These are phyloP conservation scores for Butyriboletus regius DNA, from an alignment of 1,284 basidiomycete genomes.

Conservation along the genomic window DNA sequence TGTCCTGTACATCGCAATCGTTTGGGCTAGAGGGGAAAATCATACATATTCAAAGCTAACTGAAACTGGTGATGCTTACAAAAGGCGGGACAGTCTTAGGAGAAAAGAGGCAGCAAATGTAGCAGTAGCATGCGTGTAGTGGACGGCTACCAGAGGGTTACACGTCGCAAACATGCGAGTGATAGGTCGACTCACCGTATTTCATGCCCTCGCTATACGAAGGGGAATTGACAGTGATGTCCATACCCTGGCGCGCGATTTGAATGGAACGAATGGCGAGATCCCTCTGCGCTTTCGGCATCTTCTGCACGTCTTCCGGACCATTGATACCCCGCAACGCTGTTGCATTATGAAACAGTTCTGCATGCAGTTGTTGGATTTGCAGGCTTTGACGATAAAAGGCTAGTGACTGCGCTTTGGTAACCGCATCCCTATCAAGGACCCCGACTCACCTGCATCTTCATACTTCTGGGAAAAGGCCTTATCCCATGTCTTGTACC, in stretches of 20 bases:
- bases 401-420: conserved; percentile 35
- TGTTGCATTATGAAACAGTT: conserved; percentile 73
- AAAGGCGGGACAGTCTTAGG: conserved; percentile 75
- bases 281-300: conserved; percentile 62
- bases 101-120: conserved; percentile 87
- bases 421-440: not conserved
- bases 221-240: conserved; percentile 68
- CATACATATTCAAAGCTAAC: not conserved
- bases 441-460: conserved; percentile 53
- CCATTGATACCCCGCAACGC: conserved; percentile 69
- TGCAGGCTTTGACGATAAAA: conserved; percentile 79
- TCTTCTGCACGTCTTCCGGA: conserved; percentile 68
- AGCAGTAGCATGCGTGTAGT: conserved; percentile 84
- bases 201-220: conserved; percentile 84
- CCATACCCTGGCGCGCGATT: conserved; percentile 61
- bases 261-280: conserved; percentile 65
- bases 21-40: conserved; percentile 51
- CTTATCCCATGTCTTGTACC: conserved; percentile 72
- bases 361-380: conserved; percentile 71
- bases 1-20: conserved; percentile 71
- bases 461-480: conserved; percentile 75
- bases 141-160: conserved; percentile 54
- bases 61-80: conserved; percentile 46
- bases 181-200: conserved; percentile 52
- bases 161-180: not conserved